Evolutionary conservation across 345 rosid species (phyloP).

Genomic region (Chamaenerion angustifolium): DNA sequence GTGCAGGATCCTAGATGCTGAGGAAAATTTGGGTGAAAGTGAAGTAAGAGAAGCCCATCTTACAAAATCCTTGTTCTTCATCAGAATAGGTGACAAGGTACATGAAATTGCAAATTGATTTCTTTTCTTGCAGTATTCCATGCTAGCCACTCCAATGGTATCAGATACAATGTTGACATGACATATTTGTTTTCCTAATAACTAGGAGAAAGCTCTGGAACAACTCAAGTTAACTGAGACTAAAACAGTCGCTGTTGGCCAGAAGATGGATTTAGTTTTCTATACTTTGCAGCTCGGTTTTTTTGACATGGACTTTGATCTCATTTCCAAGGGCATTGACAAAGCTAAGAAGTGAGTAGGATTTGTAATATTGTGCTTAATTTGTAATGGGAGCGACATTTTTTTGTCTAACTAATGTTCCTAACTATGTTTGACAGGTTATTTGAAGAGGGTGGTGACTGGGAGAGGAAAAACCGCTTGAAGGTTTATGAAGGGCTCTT

Average conservation of each 20-base stretch:
- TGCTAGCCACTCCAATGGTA: too few species aligned
- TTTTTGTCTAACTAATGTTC: constrained; percentile 3
- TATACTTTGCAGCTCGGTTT: constrained; percentile 73
- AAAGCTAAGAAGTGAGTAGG: constrained; percentile 75
- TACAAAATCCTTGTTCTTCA: constrained; percentile 79
- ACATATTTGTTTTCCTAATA: constrained; percentile 5
- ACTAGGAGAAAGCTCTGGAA: constrained; percentile 84
- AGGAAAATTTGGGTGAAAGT: constrained; percentile 94
- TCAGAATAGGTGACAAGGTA: constrained; percentile 87
- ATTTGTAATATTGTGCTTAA: constrained; percentile 3
- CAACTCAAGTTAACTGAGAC: constrained; percentile 87
- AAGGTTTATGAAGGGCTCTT: constrained; percentile 95
- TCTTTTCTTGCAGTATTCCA: background rate
- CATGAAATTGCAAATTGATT: background rate
- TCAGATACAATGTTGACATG: background rate
- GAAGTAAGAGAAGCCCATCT: constrained; percentile 99
- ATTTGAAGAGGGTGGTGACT: constrained; percentile 99
- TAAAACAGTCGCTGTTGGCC: constrained; percentile 98
- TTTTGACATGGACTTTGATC: constrained; percentile 93
- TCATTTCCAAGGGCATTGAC: constrained; percentile 87
- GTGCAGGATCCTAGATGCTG: constrained; percentile 93
- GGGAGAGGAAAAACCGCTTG: constrained; percentile 97
- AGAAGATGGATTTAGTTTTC: constrained; percentile 93
- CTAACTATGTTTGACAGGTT: constrained; percentile 30
- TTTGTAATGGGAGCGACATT: background rate